Conservation (phyloP, 73 alveolate species). For the Tetrahymena elliotti region DNA sequence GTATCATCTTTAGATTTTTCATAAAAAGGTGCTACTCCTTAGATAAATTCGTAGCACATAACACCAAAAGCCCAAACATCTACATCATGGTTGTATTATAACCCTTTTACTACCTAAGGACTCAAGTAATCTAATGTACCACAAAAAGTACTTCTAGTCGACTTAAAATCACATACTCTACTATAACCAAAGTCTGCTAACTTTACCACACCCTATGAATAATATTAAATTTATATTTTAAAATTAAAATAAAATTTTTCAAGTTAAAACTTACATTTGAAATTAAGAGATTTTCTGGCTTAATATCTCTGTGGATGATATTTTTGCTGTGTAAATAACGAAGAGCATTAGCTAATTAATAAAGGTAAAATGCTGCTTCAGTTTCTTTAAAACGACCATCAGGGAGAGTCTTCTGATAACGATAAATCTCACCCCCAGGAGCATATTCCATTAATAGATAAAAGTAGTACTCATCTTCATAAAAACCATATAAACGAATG, state of each 20-base stretch:
- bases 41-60: constrained; percentile 27
- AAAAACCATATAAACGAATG: constrained; percentile 78
- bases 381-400: constrained; percentile 28
- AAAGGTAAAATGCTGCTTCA: constrained; percentile 21
- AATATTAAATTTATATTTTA: background rate
- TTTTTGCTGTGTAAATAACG: constrained; percentile 39
- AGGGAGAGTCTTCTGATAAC: constrained; percentile 43
- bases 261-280: background rate
- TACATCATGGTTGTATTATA: constrained; percentile 74
- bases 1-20: background rate
- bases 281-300: constrained; percentile 54
- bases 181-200: background rate
- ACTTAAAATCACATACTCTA: background rate
- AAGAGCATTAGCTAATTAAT: constrained; percentile 32
- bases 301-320: constrained; percentile 56
- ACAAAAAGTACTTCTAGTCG: constrained; percentile 70
- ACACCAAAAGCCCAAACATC: constrained; percentile 92
- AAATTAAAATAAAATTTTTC: background rate
- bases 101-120: constrained; percentile 76
- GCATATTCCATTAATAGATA: constrained; percentile 90
- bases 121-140: constrained; percentile 94
- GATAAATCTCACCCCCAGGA: constrained; percentile 86
- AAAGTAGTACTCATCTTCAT: constrained; percentile 86
- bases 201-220: constrained; percentile 4
- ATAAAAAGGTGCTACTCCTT: constrained; percentile 13